Conservation (phyloP, 2,329 filamentous ascomycete species). For the Calonectria hongkongensis region DNA sequence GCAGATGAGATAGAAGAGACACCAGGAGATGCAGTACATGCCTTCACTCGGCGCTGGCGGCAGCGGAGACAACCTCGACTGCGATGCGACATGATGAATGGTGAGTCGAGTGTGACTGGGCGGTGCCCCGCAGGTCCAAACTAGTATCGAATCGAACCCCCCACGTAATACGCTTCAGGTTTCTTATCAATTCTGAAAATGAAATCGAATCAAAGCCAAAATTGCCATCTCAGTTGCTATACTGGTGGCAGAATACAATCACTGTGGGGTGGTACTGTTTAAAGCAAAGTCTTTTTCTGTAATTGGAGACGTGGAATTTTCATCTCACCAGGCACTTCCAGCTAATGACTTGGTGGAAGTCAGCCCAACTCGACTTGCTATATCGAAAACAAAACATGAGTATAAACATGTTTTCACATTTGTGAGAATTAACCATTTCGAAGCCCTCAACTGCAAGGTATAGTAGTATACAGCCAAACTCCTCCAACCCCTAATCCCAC, state of each 20-base stretch:
- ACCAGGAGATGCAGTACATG: not conserved
- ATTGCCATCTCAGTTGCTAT: not conserved
- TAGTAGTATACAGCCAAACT: constrained; percentile 40
- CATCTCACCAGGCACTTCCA: not conserved
- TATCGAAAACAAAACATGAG: not conserved
- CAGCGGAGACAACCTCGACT: constrained; percentile 60
- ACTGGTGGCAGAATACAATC: not conserved
- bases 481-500: constrained; percentile 31
- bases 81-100: constrained; percentile 50
- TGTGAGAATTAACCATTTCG: constrained; percentile 17
- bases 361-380: too few relatives aligned
- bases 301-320: not conserved
- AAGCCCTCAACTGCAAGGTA: constrained; percentile 30
- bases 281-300: not conserved
- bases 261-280: not conserved
- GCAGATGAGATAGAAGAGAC: not conserved
- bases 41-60: constrained; percentile 57
- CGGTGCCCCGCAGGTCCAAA: constrained; percentile 38
- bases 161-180: not conserved
- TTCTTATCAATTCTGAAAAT: not conserved
- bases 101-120: constrained; percentile 21
- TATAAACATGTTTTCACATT: constrained; percentile 1
- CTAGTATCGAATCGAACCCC: not conserved
- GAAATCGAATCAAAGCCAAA: too few relatives aligned
- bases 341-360: not conserved